A percentile compares a stretch with the other conserved stretches of the same genome.
Evolutionary conservation across 208 protist species (phyloP).

Genomic region (Leishmania mexicana): DNA sequence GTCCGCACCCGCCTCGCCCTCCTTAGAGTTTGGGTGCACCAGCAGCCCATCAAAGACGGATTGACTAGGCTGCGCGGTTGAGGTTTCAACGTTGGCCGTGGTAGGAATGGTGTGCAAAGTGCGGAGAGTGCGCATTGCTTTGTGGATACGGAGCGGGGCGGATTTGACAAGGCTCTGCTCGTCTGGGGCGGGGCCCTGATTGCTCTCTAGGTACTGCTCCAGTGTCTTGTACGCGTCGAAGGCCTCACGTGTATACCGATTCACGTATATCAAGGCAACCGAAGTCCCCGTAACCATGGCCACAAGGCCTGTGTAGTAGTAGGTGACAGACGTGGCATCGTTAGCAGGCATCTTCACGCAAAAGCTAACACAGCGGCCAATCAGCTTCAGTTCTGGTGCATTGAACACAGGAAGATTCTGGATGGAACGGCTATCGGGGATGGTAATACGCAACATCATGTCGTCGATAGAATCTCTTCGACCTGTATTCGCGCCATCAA

Average conservation of each 20-base stretch:
- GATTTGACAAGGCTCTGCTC: too few species aligned
- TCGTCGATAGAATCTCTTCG: constrained; percentile 27
- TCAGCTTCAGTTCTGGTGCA: constrained; percentile 68
- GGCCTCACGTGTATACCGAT: constrained; percentile 60
- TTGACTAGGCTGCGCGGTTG: background rate
- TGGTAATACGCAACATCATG: constrained; percentile 30
- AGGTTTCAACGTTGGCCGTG: too few species aligned
- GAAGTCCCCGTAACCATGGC: constrained; percentile 58
- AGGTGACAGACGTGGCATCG: constrained; percentile 24
- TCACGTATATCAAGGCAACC: constrained; percentile 64
- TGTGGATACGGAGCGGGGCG: background rate
- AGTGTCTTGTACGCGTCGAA: constrained; percentile 34
- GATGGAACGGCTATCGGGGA: constrained; percentile 55
- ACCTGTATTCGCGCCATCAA: background rate
- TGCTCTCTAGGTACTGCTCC: background rate
- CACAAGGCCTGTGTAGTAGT: constrained; percentile 72
- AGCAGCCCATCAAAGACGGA: background rate
- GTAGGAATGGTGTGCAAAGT: background rate
- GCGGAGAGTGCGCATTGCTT: background rate
- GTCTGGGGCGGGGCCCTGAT: background rate
- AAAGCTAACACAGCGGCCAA: constrained; percentile 71
- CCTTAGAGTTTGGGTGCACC: background rate
- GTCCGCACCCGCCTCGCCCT: background rate
- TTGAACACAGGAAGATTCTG: constrained; percentile 60
- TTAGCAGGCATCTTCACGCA: constrained; percentile 31